Evolutionary conservation across 2,329 filamentous ascomycete species (phyloP).

Genomic region (Chaetomium sp.): DNA sequence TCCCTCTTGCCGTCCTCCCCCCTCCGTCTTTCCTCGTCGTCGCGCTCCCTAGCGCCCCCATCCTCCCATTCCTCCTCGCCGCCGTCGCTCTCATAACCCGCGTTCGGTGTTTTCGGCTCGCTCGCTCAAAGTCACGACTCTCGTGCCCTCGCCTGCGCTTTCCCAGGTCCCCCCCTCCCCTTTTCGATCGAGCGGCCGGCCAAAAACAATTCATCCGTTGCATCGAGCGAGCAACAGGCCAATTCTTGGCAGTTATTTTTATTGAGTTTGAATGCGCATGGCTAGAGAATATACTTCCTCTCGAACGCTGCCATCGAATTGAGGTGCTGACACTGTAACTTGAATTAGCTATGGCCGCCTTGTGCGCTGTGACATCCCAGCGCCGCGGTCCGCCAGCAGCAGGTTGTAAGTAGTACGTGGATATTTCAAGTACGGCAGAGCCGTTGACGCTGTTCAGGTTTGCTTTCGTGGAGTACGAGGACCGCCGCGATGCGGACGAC

Average conservation of each 20-base stretch:
- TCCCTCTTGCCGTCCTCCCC: slow-evolving; percentile 30
- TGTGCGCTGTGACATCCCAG: slow-evolving; percentile 96
- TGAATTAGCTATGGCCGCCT: slow-evolving; percentile 80
- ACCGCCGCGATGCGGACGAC: slow-evolving; percentile 94
- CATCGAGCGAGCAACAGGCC: slow-evolving; percentile 34
- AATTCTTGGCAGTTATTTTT: slow-evolving; percentile 24
- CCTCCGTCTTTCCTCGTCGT: slow-evolving; percentile 25
- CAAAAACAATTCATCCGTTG: slow-evolving; percentile 29
- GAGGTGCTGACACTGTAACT: slow-evolving; percentile 42
- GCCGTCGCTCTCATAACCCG: slow-evolving; percentile 19
- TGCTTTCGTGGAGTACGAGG: slow-evolving; percentile 98
- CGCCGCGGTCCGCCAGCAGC: slow-evolving; percentile 86
- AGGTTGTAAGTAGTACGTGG: slow-evolving; percentile 68
- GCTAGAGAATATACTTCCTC: slow-evolving; percentile 26
- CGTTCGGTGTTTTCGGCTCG: slow-evolving; percentile 12
- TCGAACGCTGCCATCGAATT: slow-evolving; percentile 28
- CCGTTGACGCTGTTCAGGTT: slow-evolving; percentile 49
- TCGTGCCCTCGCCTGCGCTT: slow-evolving; percentile 18
- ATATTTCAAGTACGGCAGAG: neutral
- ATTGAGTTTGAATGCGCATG: slow-evolving; percentile 20
- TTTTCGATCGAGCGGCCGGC: slow-evolving; percentile 42
- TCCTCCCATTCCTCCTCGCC: slow-evolving; percentile 15
- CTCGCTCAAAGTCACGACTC: slow-evolving; percentile 17
- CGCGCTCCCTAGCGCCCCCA: slow-evolving; percentile 15
- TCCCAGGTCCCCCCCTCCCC: slow-evolving; percentile 15